phyloP scores from a whole-genome alignment of 164 flowering plant species.

The Annona squamosa region DNA sequence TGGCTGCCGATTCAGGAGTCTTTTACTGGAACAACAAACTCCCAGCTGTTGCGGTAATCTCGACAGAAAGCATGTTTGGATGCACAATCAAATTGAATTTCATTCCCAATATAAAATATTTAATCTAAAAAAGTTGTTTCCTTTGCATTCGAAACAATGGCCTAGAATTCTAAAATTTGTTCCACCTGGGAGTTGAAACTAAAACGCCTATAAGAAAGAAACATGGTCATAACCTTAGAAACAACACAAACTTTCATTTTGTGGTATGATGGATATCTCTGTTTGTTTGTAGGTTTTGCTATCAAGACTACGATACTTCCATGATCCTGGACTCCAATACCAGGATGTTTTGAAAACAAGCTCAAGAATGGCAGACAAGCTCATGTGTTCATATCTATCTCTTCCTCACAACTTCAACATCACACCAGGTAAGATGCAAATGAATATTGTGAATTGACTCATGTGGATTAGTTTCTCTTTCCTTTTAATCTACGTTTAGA shows the following conservation, averaged over 20 bases:
- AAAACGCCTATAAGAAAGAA: not conserved
- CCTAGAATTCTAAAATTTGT: not conserved
- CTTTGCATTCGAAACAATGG: not conserved
- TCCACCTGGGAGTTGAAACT: not conserved
- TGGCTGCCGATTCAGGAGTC: constrained; percentile 24
- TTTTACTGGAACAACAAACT: constrained; percentile 65
- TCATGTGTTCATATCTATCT: constrained; percentile 56
- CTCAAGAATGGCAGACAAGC: constrained; percentile 21
- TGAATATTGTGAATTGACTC: not conserved
- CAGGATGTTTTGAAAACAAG: constrained; percentile 29
- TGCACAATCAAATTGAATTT: not conserved
- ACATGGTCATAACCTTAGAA: not conserved
- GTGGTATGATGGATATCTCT: not conserved
- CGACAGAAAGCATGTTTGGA: not conserved
- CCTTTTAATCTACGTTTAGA: not conserved
- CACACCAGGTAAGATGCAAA: constrained; percentile 30
- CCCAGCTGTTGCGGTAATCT: constrained; percentile 36
- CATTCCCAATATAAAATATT: no score
- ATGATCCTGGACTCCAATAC: constrained; percentile 48
- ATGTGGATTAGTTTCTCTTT: no score
- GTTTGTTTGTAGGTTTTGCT: constrained; percentile 39
- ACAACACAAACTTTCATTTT: not conserved
- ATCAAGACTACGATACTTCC: constrained; percentile 37
- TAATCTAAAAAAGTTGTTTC: not conserved
- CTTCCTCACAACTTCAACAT: constrained; percentile 12